phyloP scores from a whole-genome alignment of 208 protist species.

The Herpetomonas samuelpessoai region DNA sequence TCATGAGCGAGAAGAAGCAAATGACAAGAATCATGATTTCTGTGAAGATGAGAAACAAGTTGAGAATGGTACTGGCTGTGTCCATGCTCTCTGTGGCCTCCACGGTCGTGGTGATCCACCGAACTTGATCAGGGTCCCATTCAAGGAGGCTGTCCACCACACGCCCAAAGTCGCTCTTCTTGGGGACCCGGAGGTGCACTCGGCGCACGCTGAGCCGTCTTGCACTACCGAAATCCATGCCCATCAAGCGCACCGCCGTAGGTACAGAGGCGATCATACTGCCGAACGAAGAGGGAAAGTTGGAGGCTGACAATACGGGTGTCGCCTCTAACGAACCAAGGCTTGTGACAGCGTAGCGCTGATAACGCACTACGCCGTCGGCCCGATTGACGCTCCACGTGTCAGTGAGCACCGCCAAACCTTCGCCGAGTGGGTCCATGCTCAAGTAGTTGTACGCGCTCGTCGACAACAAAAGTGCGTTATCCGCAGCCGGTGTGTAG shows the following conservation, averaged over 20 bases:
- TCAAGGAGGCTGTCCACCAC: constrained; percentile 5
- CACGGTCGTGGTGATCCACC: constrained; percentile 5
- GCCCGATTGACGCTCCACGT: background rate
- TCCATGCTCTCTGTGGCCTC: constrained; percentile 22
- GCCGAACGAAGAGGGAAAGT: constrained; percentile 14
- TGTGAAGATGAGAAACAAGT: constrained; percentile 90
- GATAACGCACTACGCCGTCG: background rate
- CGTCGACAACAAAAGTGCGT: constrained; percentile 44
- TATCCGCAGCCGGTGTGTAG: constrained; percentile 25
- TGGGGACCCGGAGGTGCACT: constrained; percentile 1
- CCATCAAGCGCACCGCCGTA: constrained; percentile 1
- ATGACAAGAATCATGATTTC: constrained; percentile 90
- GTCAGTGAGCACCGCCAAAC: constrained; percentile 1
- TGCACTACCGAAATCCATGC: constrained; percentile 14
- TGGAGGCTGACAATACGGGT: constrained; percentile 16
- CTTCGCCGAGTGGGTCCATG: constrained; percentile 9
- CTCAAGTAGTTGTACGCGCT: constrained; percentile 17
- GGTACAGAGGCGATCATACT: constrained; percentile 20
- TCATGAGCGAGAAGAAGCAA: constrained; percentile 94
- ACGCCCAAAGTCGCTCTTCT: background rate
- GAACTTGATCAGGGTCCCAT: constrained; percentile 9
- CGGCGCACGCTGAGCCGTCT: background rate
- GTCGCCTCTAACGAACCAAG: constrained; percentile 16
- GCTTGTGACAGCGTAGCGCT: background rate
- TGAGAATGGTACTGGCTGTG: constrained; percentile 64